Evolutionary conservation across 2,329 filamentous ascomycete genomes (phyloP).

Genomic region (Fonsecaea pugnacius): DNA sequence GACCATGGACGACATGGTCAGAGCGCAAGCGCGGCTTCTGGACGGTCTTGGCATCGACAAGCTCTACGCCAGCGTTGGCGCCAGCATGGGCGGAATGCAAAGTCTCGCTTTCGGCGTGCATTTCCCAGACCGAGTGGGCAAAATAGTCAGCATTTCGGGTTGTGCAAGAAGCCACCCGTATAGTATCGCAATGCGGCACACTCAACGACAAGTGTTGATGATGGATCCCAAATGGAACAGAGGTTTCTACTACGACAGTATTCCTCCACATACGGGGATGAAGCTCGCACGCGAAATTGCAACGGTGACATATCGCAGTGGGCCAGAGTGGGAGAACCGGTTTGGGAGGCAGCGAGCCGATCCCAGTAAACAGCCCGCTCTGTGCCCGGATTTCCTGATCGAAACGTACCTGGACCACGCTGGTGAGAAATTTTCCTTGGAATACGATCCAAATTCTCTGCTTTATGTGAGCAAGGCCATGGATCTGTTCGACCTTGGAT

Average conservation of each 20-base stretch:
- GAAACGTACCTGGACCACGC: constrained; percentile 98
- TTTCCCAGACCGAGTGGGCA: constrained; percentile 79
- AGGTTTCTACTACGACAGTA: constrained; percentile 83
- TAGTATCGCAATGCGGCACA: constrained; percentile 98
- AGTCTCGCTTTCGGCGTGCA: constrained; percentile 83
- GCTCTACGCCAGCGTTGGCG: constrained; percentile 89
- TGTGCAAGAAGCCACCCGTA: constrained; percentile 96
- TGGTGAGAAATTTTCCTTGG: constrained; percentile 96
- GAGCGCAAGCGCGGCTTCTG: constrained; percentile 87
- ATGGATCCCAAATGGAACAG: constrained; percentile 98
- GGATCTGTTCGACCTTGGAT: constrained; percentile 93
- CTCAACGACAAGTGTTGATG: constrained; percentile 96
- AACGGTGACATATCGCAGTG: constrained; percentile 94
- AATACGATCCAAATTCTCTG: constrained; percentile 93
- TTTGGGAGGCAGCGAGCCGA: constrained; percentile 90
- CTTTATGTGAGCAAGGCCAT: constrained; percentile 98
- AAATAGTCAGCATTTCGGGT: constrained; percentile 86
- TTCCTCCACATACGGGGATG: constrained; percentile 95
- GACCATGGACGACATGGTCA: constrained; percentile 96
- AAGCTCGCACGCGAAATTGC: constrained; percentile 97
- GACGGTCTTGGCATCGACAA: constrained; percentile 76
- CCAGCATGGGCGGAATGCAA: constrained; percentile 99
- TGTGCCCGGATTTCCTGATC: constrained; percentile 97
- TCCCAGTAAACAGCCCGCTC: constrained; percentile 78
- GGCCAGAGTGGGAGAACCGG: constrained; percentile 95